A percentile compares a stretch with the other conserved stretches of the same genome.
Conservation (phyloP, 495 filamentous ascomycete genomes). For the Neurospora intermedia region DNA sequence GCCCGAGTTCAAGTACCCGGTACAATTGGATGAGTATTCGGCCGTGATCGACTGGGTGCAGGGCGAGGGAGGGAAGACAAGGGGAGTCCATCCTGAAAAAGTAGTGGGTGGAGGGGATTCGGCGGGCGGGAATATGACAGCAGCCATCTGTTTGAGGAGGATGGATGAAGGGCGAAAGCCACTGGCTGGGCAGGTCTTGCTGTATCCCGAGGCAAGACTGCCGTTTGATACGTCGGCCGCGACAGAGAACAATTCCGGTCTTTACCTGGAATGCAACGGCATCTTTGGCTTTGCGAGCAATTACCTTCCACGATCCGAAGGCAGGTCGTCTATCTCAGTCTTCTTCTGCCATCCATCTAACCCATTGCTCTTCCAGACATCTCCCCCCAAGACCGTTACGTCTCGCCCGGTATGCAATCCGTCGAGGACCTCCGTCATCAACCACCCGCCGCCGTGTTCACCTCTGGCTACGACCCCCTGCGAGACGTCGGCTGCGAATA, state of each 20-base stretch:
- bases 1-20: constrained; percentile 28
- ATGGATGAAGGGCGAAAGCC: constrained; percentile 14
- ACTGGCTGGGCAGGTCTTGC: constrained; percentile 19
- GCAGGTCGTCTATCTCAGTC: not conserved
- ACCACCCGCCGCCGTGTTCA: constrained; percentile 23
- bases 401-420: constrained; percentile 14
- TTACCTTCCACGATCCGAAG: constrained; percentile 21
- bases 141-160: constrained; percentile 20
- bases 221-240: constrained; percentile 27
- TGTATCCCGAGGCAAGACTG: constrained; percentile 28
- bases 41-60: constrained; percentile 22
- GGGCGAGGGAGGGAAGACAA: constrained; percentile 4
- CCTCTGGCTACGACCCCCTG: constrained; percentile 27
- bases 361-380: not conserved
- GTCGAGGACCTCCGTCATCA: constrained; percentile 7
- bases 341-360: not conserved
- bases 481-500: constrained; percentile 29
- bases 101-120: constrained; percentile 25
- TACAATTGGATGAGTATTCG: constrained; percentile 23
- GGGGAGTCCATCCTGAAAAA: constrained; percentile 17
- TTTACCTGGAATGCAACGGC: constrained; percentile 28
- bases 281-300: constrained; percentile 28
- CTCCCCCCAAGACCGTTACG: constrained; percentile 11
- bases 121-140: constrained; percentile 29
- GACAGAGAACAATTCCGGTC: constrained; percentile 23